phyloP scores from a whole-genome alignment of 1,139 yeast species.

The Protomyces inouyei region DNA sequence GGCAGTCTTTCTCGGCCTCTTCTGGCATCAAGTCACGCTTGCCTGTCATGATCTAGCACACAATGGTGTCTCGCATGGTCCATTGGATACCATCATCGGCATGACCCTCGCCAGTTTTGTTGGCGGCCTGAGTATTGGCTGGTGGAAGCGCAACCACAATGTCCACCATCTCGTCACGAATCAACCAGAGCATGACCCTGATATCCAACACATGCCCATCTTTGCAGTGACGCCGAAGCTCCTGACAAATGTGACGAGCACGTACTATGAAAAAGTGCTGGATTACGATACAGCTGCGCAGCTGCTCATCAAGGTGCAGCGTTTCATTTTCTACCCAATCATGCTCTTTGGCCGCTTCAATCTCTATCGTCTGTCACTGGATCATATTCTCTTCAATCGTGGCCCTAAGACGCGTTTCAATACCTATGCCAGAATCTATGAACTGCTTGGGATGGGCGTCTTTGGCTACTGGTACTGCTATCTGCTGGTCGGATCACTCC shows the following conservation, averaged over 20 bases:
- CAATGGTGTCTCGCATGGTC: conserved; percentile 72
- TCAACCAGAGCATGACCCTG: conserved; percentile 91
- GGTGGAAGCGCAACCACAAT: conserved; percentile 94
- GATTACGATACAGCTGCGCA: conserved; percentile 65
- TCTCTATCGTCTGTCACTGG: conserved; percentile 75
- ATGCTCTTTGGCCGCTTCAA: conserved; percentile 81
- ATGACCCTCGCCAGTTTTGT: conserved; percentile 66
- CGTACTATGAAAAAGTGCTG: conserved; percentile 65
- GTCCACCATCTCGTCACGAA: conserved; percentile 84
- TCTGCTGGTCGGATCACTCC: conserved; percentile 51
- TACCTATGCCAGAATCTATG: conserved; percentile 80
- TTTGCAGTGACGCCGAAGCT: conserved; percentile 76
- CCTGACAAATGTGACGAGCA: conserved; percentile 64
- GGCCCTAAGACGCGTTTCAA: conserved; percentile 80
- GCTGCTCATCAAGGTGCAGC: conserved; percentile 56
- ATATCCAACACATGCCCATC: conserved; percentile 86
- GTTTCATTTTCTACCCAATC: conserved; percentile 70
- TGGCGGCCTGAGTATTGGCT: conserved; percentile 85
- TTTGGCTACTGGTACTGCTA: conserved; percentile 80
- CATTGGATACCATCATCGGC: conserved; percentile 73
- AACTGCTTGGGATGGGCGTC: conserved; percentile 60
- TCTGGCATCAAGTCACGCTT: conserved; percentile 88
- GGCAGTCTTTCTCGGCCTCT: conserved; percentile 64
- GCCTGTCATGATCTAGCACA: conserved; percentile 91
- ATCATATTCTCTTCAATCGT: conserved; percentile 60